Evolutionary conservation across 108 stramenopile species (phyloP).

Genomic region (Fragilariopsis cylindrus): DNA sequence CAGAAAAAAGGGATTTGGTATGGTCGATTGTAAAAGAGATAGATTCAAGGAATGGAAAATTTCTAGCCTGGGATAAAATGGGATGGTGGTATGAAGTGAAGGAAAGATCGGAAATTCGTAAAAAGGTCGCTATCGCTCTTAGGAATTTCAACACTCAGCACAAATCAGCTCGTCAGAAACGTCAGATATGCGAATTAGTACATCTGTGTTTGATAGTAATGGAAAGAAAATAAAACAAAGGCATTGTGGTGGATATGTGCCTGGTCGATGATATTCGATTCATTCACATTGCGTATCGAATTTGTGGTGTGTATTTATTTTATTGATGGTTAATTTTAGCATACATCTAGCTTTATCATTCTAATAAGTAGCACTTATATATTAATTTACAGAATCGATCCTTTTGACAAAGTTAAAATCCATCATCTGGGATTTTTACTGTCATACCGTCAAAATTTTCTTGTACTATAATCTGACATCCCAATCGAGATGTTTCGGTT

Average conservation of each 20-base stretch:
- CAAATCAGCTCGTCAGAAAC: not conserved
- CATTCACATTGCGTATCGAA: not conserved
- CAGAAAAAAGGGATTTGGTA: not conserved
- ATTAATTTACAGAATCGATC: too few species aligned
- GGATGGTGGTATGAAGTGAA: slow-evolving; percentile 7
- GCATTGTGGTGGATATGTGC: not conserved
- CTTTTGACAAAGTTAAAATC: slow-evolving; percentile 44
- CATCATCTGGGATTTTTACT: slow-evolving; percentile 89
- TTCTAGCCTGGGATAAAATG: slow-evolving; percentile 6
- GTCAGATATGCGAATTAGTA: not conserved
- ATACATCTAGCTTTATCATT: too few species aligned
- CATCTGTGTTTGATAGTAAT: not conserved
- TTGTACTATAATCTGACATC: slow-evolving; percentile 94
- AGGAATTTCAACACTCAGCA: not conserved
- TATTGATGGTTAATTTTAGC: too few species aligned
- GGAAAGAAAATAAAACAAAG: not conserved
- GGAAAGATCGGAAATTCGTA: not conserved
- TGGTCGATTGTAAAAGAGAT: slow-evolving; percentile 7
- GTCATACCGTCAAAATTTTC: slow-evolving; percentile 89
- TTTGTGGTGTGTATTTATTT: too few species aligned
- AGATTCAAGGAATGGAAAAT: slow-evolving; percentile 3
- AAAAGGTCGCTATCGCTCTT: not conserved
- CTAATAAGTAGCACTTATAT: too few species aligned
- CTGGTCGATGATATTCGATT: not conserved
- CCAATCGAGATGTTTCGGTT: slow-evolving; percentile 95